phyloP scores from a whole-genome alignment of 169 alveolate species.

The Eimeria brunetti region DNA sequence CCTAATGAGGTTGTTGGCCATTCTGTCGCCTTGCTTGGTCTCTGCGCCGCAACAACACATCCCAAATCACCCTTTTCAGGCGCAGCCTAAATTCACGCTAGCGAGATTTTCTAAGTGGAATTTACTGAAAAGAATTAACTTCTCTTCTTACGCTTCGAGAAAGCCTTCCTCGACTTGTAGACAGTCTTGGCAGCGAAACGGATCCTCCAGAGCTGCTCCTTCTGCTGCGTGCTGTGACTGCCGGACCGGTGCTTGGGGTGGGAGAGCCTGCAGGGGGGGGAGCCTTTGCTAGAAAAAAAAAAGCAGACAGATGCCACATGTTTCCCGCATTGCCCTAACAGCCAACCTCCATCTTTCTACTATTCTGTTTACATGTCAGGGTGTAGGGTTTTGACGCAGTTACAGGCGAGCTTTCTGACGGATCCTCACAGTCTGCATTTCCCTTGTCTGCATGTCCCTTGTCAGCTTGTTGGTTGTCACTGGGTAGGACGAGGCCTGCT shows the following conservation, averaged over 20 bases:
- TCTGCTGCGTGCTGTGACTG: constrained; percentile 15
- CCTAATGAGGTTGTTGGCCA: constrained; percentile 42
- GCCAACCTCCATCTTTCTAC: neutral
- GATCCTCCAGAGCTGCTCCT: constrained; percentile 39
- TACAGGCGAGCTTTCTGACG: too few relatives aligned
- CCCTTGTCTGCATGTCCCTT: neutral
- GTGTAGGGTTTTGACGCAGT: neutral
- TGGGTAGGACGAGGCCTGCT: constrained; percentile 53
- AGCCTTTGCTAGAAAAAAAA: neutral
- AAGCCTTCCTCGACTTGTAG: constrained; percentile 24
- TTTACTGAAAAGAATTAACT: neutral
- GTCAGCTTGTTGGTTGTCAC: neutral
- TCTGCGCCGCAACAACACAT: constrained; percentile 35
- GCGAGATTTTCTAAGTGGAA: neutral
- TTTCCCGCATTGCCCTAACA: neutral
- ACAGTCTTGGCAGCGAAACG: neutral
- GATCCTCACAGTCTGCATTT: constrained; percentile 5
- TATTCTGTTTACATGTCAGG: neutral
- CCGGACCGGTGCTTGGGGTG: neutral
- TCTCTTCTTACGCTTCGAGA: constrained; percentile 16
- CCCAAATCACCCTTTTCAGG: too few relatives aligned
- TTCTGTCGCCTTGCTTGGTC: constrained; percentile 42
- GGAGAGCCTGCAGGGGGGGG: constrained; percentile 16
- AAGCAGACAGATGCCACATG: neutral
- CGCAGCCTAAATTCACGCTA: neutral